A percentile compares a stretch with the other conserved stretches of the same genome.
These are phyloP conservation scores for Albizia julibrissin DNA, from an alignment of 306 rosid species.

Conservation along the genomic window DNA sequence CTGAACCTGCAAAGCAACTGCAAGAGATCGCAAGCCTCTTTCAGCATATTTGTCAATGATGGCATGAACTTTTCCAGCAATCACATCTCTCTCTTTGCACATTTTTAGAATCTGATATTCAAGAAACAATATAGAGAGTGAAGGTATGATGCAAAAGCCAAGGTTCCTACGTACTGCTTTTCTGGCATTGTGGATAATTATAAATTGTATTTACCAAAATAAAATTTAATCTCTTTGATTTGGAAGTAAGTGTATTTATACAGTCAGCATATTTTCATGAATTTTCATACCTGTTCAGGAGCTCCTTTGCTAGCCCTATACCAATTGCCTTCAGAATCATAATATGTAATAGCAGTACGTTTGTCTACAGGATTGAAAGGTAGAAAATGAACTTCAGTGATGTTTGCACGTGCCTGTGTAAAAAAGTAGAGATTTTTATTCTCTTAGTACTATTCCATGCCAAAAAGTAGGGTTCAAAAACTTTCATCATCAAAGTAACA, in stretches of 20 bases:
- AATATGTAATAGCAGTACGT: conserved; percentile 85
- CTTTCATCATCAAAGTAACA: conserved; percentile 2
- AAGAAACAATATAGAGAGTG: conserved; percentile 26
- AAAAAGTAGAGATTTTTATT: conserved; percentile 13
- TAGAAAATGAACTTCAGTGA: conserved; percentile 82
- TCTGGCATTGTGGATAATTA: background rate
- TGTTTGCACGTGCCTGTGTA: conserved; percentile 73
- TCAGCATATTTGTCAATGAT: conserved; percentile 88
- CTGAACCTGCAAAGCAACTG: conserved; percentile 75
- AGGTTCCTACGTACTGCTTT: background rate
- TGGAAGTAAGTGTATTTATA: background rate
- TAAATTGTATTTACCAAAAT: background rate
- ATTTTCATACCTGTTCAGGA: conserved; percentile 75
- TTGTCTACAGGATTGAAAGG: conserved; percentile 92
- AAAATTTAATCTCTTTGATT: background rate
- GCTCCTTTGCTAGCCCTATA: conserved; percentile 88
- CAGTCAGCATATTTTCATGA: conserved; percentile 1
- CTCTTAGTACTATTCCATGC: conserved; percentile 21
- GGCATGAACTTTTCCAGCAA: conserved; percentile 67
- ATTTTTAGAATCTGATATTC: conserved; percentile 65
- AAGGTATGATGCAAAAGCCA: conserved; percentile 29
- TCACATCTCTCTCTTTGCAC: conserved; percentile 65
- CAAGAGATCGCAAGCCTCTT: conserved; percentile 88
- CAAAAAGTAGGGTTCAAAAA: conserved; percentile 17
- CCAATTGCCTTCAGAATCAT: conserved; percentile 68